phyloP scores from a whole-genome alignment of 768 basidiomycete genomes.

The Rhodotorula graminis region DNA sequence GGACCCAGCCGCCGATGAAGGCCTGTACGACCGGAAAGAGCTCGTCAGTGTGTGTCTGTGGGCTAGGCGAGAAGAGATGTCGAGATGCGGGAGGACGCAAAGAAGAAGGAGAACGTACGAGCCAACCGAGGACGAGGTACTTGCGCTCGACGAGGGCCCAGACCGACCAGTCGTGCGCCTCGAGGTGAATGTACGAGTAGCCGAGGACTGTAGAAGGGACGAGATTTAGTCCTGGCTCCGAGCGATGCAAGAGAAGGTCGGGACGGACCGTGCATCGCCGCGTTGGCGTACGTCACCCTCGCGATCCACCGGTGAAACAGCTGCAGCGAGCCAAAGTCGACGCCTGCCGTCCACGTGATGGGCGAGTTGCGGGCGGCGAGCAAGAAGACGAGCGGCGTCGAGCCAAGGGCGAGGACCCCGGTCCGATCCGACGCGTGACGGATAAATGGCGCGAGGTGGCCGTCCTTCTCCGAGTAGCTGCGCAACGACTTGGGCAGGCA shows the following conservation, averaged over 20 bases:
- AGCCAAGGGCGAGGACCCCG: not conserved
- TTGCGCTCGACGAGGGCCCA: not conserved
- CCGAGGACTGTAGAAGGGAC: not conserved
- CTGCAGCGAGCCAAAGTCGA: slow-evolving; percentile 17
- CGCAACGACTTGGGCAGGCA: not conserved
- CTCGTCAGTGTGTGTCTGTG: not conserved
- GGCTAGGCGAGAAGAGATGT: too few species aligned
- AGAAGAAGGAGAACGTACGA: not conserved
- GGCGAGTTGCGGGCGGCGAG: slow-evolving; percentile 25
- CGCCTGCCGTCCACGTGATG: not conserved
- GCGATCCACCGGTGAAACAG: slow-evolving; percentile 27
- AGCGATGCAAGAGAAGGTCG: too few species aligned
- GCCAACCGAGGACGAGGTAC: not conserved
- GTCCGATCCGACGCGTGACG: slow-evolving; percentile 5
- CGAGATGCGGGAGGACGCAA: too few species aligned
- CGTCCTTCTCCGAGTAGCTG: slow-evolving; percentile 2
- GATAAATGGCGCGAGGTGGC: not conserved
- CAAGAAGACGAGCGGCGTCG: slow-evolving; percentile 15
- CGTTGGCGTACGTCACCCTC: slow-evolving; percentile 4
- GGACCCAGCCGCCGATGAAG: not conserved
- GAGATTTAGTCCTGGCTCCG: too few species aligned
- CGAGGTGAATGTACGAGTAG: not conserved
- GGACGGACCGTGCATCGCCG: not conserved
- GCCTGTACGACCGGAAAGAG: not conserved
- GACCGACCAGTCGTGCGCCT: not conserved